A percentile compares a stretch with the other conserved stretches of the same genome.
Evolutionary conservation across 2,329 filamentous ascomycete genomes (phyloP).

Genomic region (Colletotrichum limetticola): DNA sequence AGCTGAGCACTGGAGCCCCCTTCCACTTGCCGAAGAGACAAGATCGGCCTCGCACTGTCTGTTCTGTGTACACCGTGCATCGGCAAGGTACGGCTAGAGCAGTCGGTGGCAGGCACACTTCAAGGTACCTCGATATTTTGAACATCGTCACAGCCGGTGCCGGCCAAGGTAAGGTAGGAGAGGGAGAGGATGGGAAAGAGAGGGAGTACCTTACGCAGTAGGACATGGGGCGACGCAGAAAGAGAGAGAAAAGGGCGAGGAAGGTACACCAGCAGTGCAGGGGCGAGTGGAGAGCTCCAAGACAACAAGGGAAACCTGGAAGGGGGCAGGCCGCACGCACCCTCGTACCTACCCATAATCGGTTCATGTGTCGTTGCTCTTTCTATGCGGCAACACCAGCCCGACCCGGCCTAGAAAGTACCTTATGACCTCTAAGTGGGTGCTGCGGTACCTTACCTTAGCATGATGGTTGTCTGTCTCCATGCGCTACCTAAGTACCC

Average conservation of each 20-base stretch:
- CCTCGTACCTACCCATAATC: background rate
- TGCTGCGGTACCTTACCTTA: background rate
- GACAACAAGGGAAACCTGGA: background rate
- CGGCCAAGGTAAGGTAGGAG: background rate
- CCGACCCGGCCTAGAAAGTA: background rate
- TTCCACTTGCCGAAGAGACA: background rate
- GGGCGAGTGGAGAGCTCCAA: background rate
- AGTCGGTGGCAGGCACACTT: background rate
- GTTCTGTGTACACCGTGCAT: background rate
- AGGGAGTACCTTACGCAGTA: background rate
- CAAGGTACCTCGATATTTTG: background rate
- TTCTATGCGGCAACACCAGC: background rate
- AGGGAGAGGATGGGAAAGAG: background rate
- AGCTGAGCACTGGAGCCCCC: background rate
- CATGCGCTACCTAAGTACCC: background rate
- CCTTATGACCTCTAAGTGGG: too few species aligned
- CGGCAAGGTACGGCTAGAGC: background rate
- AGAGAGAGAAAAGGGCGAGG: background rate
- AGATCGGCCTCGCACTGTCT: background rate
- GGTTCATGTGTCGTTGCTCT: background rate
- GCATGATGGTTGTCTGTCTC: background rate
- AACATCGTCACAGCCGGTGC: too few species aligned
- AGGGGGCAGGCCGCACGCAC: slow-evolving; percentile 10
- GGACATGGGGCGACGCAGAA: background rate
- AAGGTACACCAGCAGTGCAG: background rate